phyloP scores from a whole-genome alignment of 768 basidiomycete species.

The Coprinellus aureogranulatus region DNA sequence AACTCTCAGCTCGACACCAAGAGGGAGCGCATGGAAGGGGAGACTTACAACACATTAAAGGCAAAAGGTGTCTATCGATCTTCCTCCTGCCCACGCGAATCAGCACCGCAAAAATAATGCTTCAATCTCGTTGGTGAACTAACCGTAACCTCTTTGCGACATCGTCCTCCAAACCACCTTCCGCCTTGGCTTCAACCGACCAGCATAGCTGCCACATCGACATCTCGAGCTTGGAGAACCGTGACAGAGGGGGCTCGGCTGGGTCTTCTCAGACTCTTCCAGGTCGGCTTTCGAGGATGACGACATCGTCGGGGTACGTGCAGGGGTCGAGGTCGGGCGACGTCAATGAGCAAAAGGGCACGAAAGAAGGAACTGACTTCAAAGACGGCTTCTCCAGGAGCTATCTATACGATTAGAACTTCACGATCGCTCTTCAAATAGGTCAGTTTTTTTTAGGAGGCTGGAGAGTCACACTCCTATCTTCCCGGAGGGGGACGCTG shows the following conservation, averaged over 20 bases:
- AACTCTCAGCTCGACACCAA: neutral
- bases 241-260: neutral
- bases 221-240: constrained; percentile 24
- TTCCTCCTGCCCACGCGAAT: constrained; percentile 39
- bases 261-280: too few relatives aligned
- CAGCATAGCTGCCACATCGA: constrained; percentile 63
- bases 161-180: constrained; percentile 34
- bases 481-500: too few relatives aligned
- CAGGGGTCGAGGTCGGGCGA: too few relatives aligned
- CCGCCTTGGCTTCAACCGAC: constrained; percentile 43
- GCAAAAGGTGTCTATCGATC: constrained; percentile 66
- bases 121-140: constrained; percentile 7
- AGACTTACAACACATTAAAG: constrained; percentile 68
- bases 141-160: constrained; percentile 43
- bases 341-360: too few relatives aligned
- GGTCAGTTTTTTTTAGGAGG: too few relatives aligned
- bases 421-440: too few relatives aligned
- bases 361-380: too few relatives aligned
- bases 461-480: too few relatives aligned
- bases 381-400: too few relatives aligned
- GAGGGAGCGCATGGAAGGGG: neutral
- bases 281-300: too few relatives aligned
- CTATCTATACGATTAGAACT: too few relatives aligned
- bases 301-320: too few relatives aligned
- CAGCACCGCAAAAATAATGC: neutral